Base-by-base conservation (phyloP, 805 yeast genomes). In the Kodamaea neixiangensis region DNA sequence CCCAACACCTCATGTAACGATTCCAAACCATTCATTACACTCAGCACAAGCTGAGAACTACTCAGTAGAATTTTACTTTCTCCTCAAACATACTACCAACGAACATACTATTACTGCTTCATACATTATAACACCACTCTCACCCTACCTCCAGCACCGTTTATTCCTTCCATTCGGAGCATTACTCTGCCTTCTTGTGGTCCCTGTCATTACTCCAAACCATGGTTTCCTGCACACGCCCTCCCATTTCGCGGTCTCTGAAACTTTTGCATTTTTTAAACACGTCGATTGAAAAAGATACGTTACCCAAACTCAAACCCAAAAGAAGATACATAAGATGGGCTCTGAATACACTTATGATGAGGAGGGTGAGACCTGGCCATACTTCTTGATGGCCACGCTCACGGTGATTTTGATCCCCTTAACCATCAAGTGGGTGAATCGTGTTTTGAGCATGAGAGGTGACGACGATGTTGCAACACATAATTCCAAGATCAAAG, bases 311-410 rank as follows among this genome's bases (percentile, higher is more conserved):
- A 25, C 17, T 42, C 43, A 45, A 15, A 35, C 19, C 17, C 34
- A 22, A 21, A 22, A 22, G 45, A 42, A 42, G 14, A 39, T 40
- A 44, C 37, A 35, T 25, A 25, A 4, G 31, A 71, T 71, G 76
- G 74, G 73, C 33, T 70, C 77, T 39, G 73, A 85, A 60, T 87
- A 87, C 68, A 82, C 84, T 39, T 91, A 91, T 67, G 97, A 91
- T 72, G 97, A 91, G 66, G 82, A 83, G 54, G 85, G 92, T 46
- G 94, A 89, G 60, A 89, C 94, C 1, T 91, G 97, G 97, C 97
- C 97, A 38, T 90, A 85, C 66, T 92, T 92, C 63, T 80, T 87
- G 47, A 67, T 88, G 62, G 91, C 97, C 2, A 71, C 89, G 46
- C 69, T 87, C 47, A 72, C 87, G 20, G 80, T 87, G 53, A 80